phyloP scores from a whole-genome alignment of 495 filamentous ascomycete genomes.

The Aspergillus campestris region DNA sequence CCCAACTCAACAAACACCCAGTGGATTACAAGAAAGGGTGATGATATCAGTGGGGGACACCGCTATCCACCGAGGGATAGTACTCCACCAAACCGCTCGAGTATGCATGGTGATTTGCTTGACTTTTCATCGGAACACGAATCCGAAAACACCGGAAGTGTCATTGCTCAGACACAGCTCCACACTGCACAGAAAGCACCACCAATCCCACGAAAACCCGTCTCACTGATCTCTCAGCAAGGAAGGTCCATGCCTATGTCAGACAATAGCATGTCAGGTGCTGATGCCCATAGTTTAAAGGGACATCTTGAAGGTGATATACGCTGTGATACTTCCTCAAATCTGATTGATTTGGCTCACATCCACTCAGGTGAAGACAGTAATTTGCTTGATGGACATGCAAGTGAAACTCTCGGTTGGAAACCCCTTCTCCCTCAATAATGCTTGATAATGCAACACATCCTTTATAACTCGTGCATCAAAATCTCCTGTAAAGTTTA shows the following conservation, averaged over 20 bases:
- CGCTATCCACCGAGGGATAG: no score
- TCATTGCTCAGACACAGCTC: slow-evolving; percentile 1
- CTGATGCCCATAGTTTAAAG: no score
- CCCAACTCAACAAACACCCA: neutral
- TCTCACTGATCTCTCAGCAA: slow-evolving; percentile 17
- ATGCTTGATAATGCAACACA: neutral
- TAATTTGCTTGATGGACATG: slow-evolving; percentile 21
- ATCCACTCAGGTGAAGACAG: neutral
- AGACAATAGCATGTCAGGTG: no score
- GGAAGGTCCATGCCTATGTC: neutral
- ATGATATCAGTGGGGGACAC: no score
- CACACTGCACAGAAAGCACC: slow-evolving; percentile 9
- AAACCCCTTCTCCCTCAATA: slow-evolving; percentile 25
- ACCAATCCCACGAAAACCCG: slow-evolving; percentile 27
- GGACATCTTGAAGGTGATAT: neutral
- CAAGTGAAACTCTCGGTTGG: slow-evolving; percentile 22
- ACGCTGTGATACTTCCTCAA: neutral
- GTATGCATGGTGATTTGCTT: no score
- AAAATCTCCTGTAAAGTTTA: no score
- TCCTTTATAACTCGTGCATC: neutral
- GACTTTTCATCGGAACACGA: no score
- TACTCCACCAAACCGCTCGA: no score
- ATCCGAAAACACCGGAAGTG: no score
- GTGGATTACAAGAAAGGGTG: neutral
- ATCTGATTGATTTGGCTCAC: neutral